Evolutionary conservation across 2,329 filamentous ascomycete species (phyloP).

Genomic region (Aspergillus intermedius): DNA sequence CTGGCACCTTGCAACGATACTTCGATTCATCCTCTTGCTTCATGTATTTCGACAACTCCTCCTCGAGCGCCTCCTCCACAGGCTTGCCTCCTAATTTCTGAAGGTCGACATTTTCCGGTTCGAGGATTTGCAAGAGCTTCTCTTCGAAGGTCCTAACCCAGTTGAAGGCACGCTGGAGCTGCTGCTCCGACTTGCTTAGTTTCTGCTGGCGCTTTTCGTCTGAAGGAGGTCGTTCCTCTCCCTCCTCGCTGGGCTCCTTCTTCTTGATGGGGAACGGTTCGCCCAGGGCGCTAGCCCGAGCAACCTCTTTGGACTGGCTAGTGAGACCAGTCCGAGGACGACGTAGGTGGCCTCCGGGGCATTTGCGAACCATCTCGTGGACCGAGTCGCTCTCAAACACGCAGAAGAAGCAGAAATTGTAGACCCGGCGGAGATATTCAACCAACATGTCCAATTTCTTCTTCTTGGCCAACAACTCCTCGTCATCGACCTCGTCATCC

Average conservation of each 20-base stretch:
- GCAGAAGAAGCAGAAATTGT: slow-evolving; percentile 99
- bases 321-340: slow-evolving; percentile 81
- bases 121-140: slow-evolving; percentile 85
- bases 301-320: slow-evolving; percentile 74
- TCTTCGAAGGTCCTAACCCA: slow-evolving; percentile 99
- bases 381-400: slow-evolving; percentile 98
- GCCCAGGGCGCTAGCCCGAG: slow-evolving; percentile 73
- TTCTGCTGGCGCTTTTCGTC: slow-evolving; percentile 68
- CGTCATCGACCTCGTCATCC: slow-evolving; percentile 72
- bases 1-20: slow-evolving; percentile 91
- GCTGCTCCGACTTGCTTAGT: slow-evolving; percentile 74
- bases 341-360: slow-evolving; percentile 92
- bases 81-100: slow-evolving; percentile 86
- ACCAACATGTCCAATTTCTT: slow-evolving; percentile 94
- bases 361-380: slow-evolving; percentile 91
- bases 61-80: slow-evolving; percentile 75
- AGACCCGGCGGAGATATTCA: slow-evolving; percentile 91
- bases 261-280: slow-evolving; percentile 81
- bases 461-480: slow-evolving; percentile 85
- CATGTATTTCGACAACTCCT: slow-evolving; percentile 78
- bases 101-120: slow-evolving; percentile 80
- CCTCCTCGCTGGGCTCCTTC: slow-evolving; percentile 57
- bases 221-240: slow-evolving; percentile 58
- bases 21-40: slow-evolving; percentile 98
- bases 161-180: slow-evolving; percentile 90